phyloP scores from a whole-genome alignment of 1,284 basidiomycete genomes.

The Leccinum pachyderme region DNA sequence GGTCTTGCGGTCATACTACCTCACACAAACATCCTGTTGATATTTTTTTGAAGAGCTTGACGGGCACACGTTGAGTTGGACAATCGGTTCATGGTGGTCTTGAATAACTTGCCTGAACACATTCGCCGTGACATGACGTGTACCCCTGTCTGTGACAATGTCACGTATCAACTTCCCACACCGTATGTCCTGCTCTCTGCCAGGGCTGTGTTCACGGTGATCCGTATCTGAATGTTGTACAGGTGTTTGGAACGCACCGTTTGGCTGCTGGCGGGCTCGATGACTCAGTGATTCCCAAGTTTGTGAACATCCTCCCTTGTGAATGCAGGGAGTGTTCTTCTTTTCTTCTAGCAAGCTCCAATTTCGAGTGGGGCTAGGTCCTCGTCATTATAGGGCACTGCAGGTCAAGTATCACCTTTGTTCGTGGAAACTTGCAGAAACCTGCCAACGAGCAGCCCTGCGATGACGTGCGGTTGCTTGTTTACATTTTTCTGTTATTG shows the following conservation, averaged over 20 bases:
- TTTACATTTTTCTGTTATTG: constrained; percentile 10
- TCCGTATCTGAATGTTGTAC: constrained; percentile 2
- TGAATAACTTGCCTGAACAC: constrained; percentile 31
- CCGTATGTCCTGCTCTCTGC: constrained; percentile 2
- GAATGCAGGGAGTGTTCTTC: not conserved
- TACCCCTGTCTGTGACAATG: constrained; percentile 31
- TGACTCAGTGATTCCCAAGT: not conserved
- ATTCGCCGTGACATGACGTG: constrained; percentile 26
- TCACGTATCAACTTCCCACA: constrained; percentile 25
- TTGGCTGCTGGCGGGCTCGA: not conserved
- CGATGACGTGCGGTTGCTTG: constrained; percentile 1
- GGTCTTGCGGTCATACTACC: constrained; percentile 22
- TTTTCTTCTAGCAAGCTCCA: too few relatives aligned
- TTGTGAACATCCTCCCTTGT: not conserved
- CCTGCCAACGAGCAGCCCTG: not conserved
- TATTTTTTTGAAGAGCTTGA: constrained; percentile 24
- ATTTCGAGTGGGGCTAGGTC: constrained; percentile 9
- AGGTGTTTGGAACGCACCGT: constrained; percentile 8
- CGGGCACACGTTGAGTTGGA: constrained; percentile 31
- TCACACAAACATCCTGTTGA: constrained; percentile 30
- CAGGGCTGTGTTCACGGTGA: not conserved
- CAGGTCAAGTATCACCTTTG: constrained; percentile 1
- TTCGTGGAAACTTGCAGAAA: not conserved
- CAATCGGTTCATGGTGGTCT: constrained; percentile 28
- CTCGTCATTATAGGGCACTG: constrained; percentile 1